Evolutionary conservation across 1,139 yeast species (phyloP).

Genomic region (Diutina mesorugosa): DNA sequence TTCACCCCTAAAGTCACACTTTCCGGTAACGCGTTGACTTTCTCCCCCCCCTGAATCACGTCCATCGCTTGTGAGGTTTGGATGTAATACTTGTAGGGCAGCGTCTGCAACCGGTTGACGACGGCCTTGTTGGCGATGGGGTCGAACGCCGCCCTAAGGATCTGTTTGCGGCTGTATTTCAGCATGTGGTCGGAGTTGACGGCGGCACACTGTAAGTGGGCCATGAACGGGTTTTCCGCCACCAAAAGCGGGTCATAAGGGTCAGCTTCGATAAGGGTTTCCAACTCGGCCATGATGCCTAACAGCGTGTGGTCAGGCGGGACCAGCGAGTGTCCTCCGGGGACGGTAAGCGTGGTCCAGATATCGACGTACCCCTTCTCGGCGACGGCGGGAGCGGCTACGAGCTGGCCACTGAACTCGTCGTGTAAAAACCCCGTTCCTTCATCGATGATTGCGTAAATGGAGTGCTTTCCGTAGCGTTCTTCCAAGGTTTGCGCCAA

Average conservation of each 20-base stretch:
- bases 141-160: slow-evolving; percentile 22
- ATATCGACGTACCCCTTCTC: slow-evolving; percentile 57
- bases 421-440: slow-evolving; percentile 30
- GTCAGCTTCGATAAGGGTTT: slow-evolving; percentile 33
- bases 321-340: slow-evolving; percentile 66
- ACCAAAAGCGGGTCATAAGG: slow-evolving; percentile 33
- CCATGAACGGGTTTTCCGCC: slow-evolving; percentile 33
- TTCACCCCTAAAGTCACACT: slow-evolving; percentile 17
- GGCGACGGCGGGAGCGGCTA: slow-evolving; percentile 36
- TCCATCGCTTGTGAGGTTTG: slow-evolving; percentile 27
- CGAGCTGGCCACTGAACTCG: slow-evolving; percentile 15
- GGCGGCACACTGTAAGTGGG: slow-evolving; percentile 34
- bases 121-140: slow-evolving; percentile 18
- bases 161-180: slow-evolving; percentile 12
- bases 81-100: slow-evolving; percentile 15
- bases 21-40: slow-evolving; percentile 31
- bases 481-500: slow-evolving; percentile 30
- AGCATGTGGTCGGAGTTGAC: slow-evolving; percentile 15
- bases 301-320: slow-evolving; percentile 68
- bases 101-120: slow-evolving; percentile 9
- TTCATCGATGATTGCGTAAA: slow-evolving; percentile 53
- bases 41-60: slow-evolving; percentile 25
- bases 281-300: slow-evolving; percentile 49
- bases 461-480: slow-evolving; percentile 40
- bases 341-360: slow-evolving; percentile 33